These are phyloP conservation scores for Noccaea caerulescens DNA, from an alignment of 345 rosid genomes.

Conservation along the genomic window DNA sequence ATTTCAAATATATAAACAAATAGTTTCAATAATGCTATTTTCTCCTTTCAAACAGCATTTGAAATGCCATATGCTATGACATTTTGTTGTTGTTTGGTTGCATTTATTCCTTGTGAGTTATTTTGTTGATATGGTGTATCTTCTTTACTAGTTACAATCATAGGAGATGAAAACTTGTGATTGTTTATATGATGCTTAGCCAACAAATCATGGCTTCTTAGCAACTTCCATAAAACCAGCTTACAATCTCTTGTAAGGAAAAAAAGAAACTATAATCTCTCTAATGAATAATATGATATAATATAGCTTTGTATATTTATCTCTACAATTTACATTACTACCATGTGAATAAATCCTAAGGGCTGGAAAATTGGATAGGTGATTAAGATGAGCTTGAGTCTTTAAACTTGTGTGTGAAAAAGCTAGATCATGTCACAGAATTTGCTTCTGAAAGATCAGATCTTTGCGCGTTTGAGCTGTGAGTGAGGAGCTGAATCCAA, in stretches of 20 bases:
- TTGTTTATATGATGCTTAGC: not conserved
- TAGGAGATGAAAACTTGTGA: not conserved
- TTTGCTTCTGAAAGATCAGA: constrained; percentile 24
- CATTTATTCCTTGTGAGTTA: constrained; percentile 15
- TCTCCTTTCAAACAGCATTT: not conserved
- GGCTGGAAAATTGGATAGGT: constrained; percentile 29
- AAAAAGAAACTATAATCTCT: constrained; percentile 1
- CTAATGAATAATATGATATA: constrained; percentile 8
- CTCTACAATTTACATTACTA: constrained; percentile 35
- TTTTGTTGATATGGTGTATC: not conserved
- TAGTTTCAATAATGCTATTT: constrained; percentile 38
- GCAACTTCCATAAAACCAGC: constrained; percentile 13
- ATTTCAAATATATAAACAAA: constrained; percentile 53
- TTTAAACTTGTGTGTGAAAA: constrained; percentile 14
- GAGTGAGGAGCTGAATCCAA: constrained; percentile 37
- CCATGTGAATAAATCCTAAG: constrained; percentile 1
- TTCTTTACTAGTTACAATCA: no score
- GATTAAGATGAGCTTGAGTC: constrained; percentile 19
- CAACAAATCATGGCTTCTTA: constrained; percentile 8
- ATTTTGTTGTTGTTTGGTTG: not conserved
- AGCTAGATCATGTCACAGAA: constrained; percentile 4
- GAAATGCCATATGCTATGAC: not conserved
- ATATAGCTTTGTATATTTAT: not conserved
- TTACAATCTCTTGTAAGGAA: constrained; percentile 35
- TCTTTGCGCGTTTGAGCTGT: constrained; percentile 35